Evolutionary conservation across 768 basidiomycete genomes (phyloP), one percentile per base, ranked within the genome.

Genomic region (Ramaria sp.): DNA sequence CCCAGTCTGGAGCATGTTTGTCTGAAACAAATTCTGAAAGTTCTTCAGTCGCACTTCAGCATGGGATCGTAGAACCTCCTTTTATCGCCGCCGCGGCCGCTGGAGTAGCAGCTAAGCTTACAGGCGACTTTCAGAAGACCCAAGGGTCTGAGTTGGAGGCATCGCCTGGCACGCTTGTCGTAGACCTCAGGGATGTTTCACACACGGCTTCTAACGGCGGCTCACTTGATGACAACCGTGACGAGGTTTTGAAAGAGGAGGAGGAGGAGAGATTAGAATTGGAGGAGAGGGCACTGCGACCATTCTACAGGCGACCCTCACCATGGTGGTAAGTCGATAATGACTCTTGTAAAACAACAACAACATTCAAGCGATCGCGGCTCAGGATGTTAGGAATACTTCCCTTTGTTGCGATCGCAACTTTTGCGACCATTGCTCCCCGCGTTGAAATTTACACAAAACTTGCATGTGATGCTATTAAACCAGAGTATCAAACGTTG

Each of bases 281-380:
- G 32, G 27, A 44, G 34, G 53, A 55, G 27, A 43, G 42, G 34
- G 22, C 28, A 13, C n/a, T 18, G 27, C 34, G 53, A 32, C 82
- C 85, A 3, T 89, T 87, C 86, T 88, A 83, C 78, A 86, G 72
- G 67, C 70, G 76, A 39, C 85, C 88, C 3, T 87, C 86, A 0
- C 74, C 85, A 0, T 75, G 72, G 69, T 89, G 87, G 88, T 88
- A 58, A 60, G 78, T 68, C 9, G 24, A 6, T 16, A 48, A 27
- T 28, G 32, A 20, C 25, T 36, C 32, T 36, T 52, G 45, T 53
- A n/a, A 5, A 51, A n/a, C 24, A 22, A 39, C 12, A 32, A 22
- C 30, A 12, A 27, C 44, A 30, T 39, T 28, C 34, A n/a, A 41
- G 27, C 43, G 41, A 37, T 20, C 3, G 43, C 13, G 28, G 30